These are phyloP conservation scores for Peltaster fructicola DNA, from an alignment of 2,329 filamentous ascomycete species.

Conservation along the genomic window DNA sequence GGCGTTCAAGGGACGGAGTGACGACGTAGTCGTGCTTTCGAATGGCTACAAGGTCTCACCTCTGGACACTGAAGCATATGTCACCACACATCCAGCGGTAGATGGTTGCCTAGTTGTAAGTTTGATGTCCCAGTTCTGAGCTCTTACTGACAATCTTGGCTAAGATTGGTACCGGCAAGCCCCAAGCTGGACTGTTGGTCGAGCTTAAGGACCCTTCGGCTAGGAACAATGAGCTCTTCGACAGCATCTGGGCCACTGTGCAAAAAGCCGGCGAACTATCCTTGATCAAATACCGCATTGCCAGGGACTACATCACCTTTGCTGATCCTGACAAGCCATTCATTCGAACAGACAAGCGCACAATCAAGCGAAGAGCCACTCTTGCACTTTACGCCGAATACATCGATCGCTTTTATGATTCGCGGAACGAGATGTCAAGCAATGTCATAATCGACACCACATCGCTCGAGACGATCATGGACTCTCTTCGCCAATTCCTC, in stretches of 20 bases:
- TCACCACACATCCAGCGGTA: not conserved
- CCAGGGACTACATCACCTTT: conserved; percentile 24
- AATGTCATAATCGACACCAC: conserved; percentile 4
- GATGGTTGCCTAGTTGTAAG: conserved; percentile 1
- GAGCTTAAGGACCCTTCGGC: conserved; percentile 1
- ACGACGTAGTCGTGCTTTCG: conserved; percentile 16
- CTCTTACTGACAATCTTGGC: not conserved
- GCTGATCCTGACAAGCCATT: conserved; percentile 27
- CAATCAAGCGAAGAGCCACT: conserved; percentile 24
- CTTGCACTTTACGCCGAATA: conserved; percentile 23
- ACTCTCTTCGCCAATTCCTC: conserved; percentile 4
- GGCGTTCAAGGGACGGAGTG: conserved; percentile 12
- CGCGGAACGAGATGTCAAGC: not conserved
- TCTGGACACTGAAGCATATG: conserved; percentile 1
- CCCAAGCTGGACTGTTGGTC: conserved; percentile 1
- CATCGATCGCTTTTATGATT: conserved; percentile 27
- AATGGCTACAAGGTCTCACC: conserved; percentile 14
- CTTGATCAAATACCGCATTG: conserved; percentile 24
- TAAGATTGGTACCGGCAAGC: conserved; percentile 1
- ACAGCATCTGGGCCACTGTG: conserved; percentile 27
- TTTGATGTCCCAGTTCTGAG: not conserved
- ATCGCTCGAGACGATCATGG: conserved; percentile 11
- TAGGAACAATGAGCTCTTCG: conserved; percentile 13
- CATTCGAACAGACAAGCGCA: conserved; percentile 28
- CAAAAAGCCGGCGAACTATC: conserved; percentile 24